These are phyloP conservation scores for Osmanthus fragrans DNA, from an alignment of 257 asterid genomes.

Conservation along the genomic window DNA sequence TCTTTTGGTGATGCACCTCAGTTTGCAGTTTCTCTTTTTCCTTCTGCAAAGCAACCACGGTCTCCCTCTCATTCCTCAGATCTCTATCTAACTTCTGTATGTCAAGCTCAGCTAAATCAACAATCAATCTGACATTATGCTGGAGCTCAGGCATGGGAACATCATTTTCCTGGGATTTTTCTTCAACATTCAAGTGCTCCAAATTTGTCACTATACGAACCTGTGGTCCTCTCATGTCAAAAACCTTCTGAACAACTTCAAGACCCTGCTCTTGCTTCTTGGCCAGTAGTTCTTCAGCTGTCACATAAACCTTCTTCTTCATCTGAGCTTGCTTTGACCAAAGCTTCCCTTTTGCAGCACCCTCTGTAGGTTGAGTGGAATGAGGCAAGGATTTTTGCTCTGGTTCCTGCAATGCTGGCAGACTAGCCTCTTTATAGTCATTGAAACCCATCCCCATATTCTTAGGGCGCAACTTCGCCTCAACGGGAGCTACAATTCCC, in stretches of 20 bases:
- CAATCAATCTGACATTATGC: slow-evolving; percentile 73
- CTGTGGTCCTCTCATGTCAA: slow-evolving; percentile 98
- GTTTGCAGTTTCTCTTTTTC: slow-evolving; percentile 75
- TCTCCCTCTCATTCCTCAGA: slow-evolving; percentile 87
- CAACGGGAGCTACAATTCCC: slow-evolving; percentile 80
- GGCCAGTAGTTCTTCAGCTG: slow-evolving; percentile 77
- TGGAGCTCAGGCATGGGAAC: slow-evolving; percentile 95
- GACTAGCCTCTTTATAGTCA: slow-evolving; percentile 62
- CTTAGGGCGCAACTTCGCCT: slow-evolving; percentile 80
- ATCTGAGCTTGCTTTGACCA: slow-evolving; percentile 71
- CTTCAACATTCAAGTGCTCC: slow-evolving; percentile 88
- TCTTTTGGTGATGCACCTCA: slow-evolving; percentile 62
- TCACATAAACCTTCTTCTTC: slow-evolving; percentile 61
- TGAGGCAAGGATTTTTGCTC: slow-evolving; percentile 47
- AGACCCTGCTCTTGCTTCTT: slow-evolving; percentile 75
- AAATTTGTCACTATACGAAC: slow-evolving; percentile 84
- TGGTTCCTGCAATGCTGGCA: slow-evolving; percentile 44
- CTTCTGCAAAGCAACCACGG: slow-evolving; percentile 73
- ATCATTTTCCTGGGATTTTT: slow-evolving; percentile 63
- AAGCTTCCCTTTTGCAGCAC: slow-evolving; percentile 52
- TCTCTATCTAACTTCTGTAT: slow-evolving; percentile 75
- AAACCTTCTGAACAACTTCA: slow-evolving; percentile 78
- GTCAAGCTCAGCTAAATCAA: slow-evolving; percentile 75
- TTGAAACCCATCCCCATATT: slow-evolving; percentile 93
- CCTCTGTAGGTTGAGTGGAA: slow-evolving; percentile 40